Conservation (phyloP, 1,139 yeast species). For the Candida sojae region DNA sequence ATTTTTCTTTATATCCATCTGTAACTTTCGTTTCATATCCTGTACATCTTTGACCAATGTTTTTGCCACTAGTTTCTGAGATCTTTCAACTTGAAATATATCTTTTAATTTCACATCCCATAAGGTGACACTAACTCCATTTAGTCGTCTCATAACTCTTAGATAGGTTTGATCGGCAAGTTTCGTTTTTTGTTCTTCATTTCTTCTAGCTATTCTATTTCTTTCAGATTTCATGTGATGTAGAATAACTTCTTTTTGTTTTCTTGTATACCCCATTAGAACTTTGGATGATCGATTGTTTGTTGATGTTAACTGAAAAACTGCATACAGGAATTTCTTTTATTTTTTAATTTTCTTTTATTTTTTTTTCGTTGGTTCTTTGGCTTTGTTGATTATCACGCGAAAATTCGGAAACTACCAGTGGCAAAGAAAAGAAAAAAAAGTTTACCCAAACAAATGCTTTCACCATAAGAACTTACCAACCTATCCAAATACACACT, state of each 20-base stretch:
- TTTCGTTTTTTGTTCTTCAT: constrained; percentile 19
- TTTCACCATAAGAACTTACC: not conserved
- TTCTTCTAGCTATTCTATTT: constrained; percentile 18
- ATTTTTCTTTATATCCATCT: not conserved
- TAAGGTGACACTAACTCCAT: constrained; percentile 42
- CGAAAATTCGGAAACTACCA: not conserved
- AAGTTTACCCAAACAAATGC: not conserved
- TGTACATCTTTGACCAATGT: constrained; percentile 32
- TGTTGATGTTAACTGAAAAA: not conserved
- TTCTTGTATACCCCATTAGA: constrained; percentile 27
- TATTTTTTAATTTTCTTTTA: not conserved
- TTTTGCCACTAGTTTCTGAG: constrained; percentile 31
- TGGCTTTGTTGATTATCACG: not conserved
- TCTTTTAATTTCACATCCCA: constrained; percentile 41
- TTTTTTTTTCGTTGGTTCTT: not conserved
- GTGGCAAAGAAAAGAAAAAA: constrained; percentile 1
- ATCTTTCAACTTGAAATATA: constrained; percentile 46
- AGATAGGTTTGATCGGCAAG: constrained; percentile 21
- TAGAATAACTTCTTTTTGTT: constrained; percentile 40
- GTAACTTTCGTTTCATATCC: constrained; percentile 12
- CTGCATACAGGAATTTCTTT: constrained; percentile 1
- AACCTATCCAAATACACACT: not conserved
- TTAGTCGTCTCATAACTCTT: constrained; percentile 36
- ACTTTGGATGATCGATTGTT: not conserved
- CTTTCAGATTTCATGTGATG: constrained; percentile 24